phyloP scores from a whole-genome alignment of 2,329 filamentous ascomycete genomes.

The Colletotrichum sp. region DNA sequence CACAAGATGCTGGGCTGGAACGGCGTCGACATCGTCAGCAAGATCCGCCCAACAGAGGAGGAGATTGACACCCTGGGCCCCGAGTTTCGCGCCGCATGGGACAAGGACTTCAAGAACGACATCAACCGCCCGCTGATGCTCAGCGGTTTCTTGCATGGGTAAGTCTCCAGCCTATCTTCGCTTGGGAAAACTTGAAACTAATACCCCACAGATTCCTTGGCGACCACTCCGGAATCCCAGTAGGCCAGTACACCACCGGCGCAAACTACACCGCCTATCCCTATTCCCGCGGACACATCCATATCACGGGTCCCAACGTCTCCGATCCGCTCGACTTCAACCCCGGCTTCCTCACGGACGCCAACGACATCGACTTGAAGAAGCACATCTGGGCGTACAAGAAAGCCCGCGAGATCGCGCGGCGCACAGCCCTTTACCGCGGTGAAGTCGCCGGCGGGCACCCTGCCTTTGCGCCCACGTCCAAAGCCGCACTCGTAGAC shows the following conservation, averaged over 20 bases:
- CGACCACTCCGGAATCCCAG: constrained; percentile 41
- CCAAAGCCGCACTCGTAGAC: constrained; percentile 37
- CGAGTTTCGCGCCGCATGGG: constrained; percentile 55
- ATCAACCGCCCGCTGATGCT: constrained; percentile 30
- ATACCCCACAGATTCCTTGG: constrained; percentile 25
- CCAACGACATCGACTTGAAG: constrained; percentile 59
- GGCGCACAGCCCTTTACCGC: constrained; percentile 59
- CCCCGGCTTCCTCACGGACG: constrained; percentile 54
- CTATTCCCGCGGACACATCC: constrained; percentile 63
- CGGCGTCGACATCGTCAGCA: constrained; percentile 54
- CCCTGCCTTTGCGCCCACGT: constrained; percentile 47
- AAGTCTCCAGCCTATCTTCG: background rate
- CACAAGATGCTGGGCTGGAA: constrained; percentile 57
- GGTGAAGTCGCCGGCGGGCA: constrained; percentile 49
- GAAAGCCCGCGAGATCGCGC: constrained; percentile 64
- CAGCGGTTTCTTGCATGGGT: constrained; percentile 25
- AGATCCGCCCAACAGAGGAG: constrained; percentile 56
- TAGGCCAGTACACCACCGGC: constrained; percentile 53
- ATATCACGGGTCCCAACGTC: constrained; percentile 48
- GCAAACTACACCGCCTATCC: constrained; percentile 63
- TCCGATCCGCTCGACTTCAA: constrained; percentile 52
- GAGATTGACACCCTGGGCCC: constrained; percentile 56
- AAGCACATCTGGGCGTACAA: constrained; percentile 71
- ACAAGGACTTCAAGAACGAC: constrained; percentile 48
- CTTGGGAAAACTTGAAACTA: background rate